These are phyloP conservation scores for Ocimum tenuiflorum DNA, from an alignment of 257 asterid species.

Conservation along the genomic window DNA sequence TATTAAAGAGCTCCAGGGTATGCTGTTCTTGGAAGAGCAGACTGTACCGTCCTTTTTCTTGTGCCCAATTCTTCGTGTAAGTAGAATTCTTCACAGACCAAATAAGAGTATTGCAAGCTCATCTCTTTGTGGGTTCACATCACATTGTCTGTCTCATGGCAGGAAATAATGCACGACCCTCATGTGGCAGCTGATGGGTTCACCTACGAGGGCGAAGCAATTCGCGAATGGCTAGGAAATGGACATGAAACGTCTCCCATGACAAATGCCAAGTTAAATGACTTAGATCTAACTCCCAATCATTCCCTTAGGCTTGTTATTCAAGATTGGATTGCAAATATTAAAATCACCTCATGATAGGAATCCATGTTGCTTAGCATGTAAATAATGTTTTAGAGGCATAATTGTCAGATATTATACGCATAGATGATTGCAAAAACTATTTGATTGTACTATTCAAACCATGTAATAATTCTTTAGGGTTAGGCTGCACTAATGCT, in stretches of 20 bases:
- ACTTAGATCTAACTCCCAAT: constrained; percentile 56
- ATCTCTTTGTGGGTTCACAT: not conserved
- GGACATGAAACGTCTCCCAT: constrained; percentile 79
- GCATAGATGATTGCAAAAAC: not conserved
- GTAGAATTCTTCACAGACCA: not conserved
- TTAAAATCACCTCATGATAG: constrained; percentile 9
- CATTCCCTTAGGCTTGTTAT: constrained; percentile 52
- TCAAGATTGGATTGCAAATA: constrained; percentile 70
- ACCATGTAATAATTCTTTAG: too few relatives aligned
- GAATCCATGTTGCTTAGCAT: not conserved
- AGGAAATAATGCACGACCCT: constrained; percentile 93
- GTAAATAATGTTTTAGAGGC: constrained; percentile 8
- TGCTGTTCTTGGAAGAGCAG: constrained; percentile 61
- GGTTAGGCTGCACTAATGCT: too few relatives aligned
- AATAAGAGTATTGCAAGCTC: not conserved
- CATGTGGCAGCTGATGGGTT: constrained; percentile 90
- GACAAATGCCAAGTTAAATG: constrained; percentile 63
- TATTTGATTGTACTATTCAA: too few relatives aligned
- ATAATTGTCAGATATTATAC: not conserved
- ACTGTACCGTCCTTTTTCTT: constrained; percentile 56
- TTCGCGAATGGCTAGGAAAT: constrained; percentile 61
- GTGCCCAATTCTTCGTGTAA: constrained; percentile 75
- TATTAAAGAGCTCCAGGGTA: constrained; percentile 52
- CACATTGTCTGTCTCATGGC: constrained; percentile 22
- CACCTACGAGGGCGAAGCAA: constrained; percentile 82